phyloP scores from a whole-genome alignment of 2,329 filamentous ascomycete species.

The Penicillium sp. region DNA sequence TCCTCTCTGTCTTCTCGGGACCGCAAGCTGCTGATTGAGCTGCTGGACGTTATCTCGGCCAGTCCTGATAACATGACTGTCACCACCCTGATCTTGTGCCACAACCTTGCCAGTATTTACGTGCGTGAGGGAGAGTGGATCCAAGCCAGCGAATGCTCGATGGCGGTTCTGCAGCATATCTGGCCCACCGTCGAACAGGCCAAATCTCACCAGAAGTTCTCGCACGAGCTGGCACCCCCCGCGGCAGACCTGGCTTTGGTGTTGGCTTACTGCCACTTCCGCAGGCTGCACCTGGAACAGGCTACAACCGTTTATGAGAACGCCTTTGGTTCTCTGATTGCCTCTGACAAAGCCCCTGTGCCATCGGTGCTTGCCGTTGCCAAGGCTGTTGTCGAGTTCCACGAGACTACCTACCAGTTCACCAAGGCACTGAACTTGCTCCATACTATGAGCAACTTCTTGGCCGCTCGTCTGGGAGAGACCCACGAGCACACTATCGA shows the following conservation, averaged over 20 bases:
- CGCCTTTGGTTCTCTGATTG: constrained; percentile 33
- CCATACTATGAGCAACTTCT: constrained; percentile 34
- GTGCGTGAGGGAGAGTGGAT: constrained; percentile 34
- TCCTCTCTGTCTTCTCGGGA: constrained; percentile 25
- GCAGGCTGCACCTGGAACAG: constrained; percentile 30
- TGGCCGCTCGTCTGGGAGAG: constrained; percentile 30
- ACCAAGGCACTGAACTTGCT: constrained; percentile 32
- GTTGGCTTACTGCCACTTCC: constrained; percentile 36
- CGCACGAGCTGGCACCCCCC: constrained; percentile 30
- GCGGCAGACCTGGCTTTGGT: constrained; percentile 34
- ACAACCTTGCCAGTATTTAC: constrained; percentile 33
- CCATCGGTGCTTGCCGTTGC: constrained; percentile 32
- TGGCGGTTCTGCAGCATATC: constrained; percentile 32
- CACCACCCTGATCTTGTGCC: constrained; percentile 30
- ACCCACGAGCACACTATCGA: constrained; percentile 48
- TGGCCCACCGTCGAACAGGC: constrained; percentile 34
- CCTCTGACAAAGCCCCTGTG: constrained; percentile 33
- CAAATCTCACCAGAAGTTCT: constrained; percentile 30
- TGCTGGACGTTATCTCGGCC: constrained; percentile 34
- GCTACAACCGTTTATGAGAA: constrained; percentile 35
- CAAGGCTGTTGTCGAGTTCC: constrained; percentile 38
- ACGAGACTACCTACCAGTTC: constrained; percentile 39
- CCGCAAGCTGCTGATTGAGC: constrained; percentile 31
- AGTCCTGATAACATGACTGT: constrained; percentile 23
- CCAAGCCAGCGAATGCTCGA: constrained; percentile 28